Evolutionary conservation across 2,329 filamentous ascomycete genomes (phyloP).

Genomic region (Pseudovirgaria hyperparasitica): DNA sequence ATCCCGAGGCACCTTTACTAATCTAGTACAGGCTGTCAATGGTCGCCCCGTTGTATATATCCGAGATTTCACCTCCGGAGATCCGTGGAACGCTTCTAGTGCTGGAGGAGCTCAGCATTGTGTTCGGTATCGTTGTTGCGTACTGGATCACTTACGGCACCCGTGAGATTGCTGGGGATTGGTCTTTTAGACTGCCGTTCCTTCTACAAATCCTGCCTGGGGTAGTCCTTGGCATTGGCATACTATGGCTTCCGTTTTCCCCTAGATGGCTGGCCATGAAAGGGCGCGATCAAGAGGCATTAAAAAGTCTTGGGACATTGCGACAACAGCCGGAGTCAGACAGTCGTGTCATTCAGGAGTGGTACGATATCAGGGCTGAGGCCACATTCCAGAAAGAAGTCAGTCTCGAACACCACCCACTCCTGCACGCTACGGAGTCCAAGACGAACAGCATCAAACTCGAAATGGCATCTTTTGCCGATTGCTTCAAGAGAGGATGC

Average conservation of each 20-base stretch:
- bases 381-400: constrained; percentile 39
- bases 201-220: constrained; percentile 33
- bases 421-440: constrained; percentile 15
- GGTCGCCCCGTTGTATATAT: constrained; percentile 41
- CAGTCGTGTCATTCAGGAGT: constrained; percentile 38
- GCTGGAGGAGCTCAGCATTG: constrained; percentile 34
- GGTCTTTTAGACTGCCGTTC: constrained; percentile 35
- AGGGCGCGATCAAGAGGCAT: constrained; percentile 35
- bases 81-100: constrained; percentile 38
- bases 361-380: constrained; percentile 40
- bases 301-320: constrained; percentile 35
- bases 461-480: constrained; percentile 33
- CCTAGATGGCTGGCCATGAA: constrained; percentile 41
- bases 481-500: constrained; percentile 34
- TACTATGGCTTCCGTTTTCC: constrained; percentile 40
- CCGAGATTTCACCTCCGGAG: constrained; percentile 38
- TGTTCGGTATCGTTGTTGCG: constrained; percentile 36
- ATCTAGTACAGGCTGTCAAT: constrained; percentile 13
- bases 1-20: constrained; percentile 3
- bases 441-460: constrained; percentile 27
- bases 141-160: constrained; percentile 45
- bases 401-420: constrained; percentile 24
- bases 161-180: constrained; percentile 27
- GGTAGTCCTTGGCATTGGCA: constrained; percentile 25
- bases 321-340: constrained; percentile 38